A percentile compares a stretch with the other conserved stretches of the same genome.
Evolutionary conservation across 2,329 filamentous ascomycete species (phyloP).

Genomic region (Diplodia scrobiculata): DNA sequence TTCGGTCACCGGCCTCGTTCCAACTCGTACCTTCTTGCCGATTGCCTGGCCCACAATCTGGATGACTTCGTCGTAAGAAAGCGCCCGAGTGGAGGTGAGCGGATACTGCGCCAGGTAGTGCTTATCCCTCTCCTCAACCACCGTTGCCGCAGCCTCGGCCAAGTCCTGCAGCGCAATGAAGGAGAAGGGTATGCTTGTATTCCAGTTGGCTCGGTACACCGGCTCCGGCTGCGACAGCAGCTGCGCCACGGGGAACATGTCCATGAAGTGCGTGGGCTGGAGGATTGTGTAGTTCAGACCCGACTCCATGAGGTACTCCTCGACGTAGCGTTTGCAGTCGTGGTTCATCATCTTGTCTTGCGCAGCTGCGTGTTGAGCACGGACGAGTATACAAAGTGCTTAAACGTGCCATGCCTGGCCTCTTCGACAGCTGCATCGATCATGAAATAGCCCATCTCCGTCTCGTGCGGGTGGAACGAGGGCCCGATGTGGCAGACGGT

Average conservation of each 20-base stretch:
- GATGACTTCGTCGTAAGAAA: conserved; percentile 33
- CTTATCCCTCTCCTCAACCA: conserved; percentile 36
- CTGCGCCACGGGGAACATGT: conserved; percentile 36
- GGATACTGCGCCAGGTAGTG: conserved; percentile 39
- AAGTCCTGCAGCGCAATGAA: conserved; percentile 37
- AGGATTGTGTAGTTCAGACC: conserved; percentile 43
- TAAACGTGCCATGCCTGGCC: conserved; percentile 34
- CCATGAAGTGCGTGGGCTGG: conserved; percentile 43
- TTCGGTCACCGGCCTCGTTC: conserved; percentile 32
- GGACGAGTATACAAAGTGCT: conserved; percentile 44
- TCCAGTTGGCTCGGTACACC: conserved; percentile 33
- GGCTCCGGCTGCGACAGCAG: conserved; percentile 34
- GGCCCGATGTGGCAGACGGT: conserved; percentile 43
- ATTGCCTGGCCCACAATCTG: conserved; percentile 33
- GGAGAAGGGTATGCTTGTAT: conserved; percentile 34
- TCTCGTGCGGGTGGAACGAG: conserved; percentile 42
- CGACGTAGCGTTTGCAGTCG: conserved; percentile 42
- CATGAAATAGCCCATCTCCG: conserved; percentile 42
- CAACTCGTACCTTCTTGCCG: conserved; percentile 36
- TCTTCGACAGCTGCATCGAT: conserved; percentile 42
- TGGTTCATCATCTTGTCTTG: conserved; percentile 45
- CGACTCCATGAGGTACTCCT: conserved; percentile 44
- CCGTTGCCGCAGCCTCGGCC: conserved; percentile 34
- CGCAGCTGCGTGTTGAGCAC: conserved; percentile 41
- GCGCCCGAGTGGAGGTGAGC: conserved; percentile 33